Conservation (phyloP, 2,329 filamentous ascomycete species). For the Colletotrichum incanum region DNA sequence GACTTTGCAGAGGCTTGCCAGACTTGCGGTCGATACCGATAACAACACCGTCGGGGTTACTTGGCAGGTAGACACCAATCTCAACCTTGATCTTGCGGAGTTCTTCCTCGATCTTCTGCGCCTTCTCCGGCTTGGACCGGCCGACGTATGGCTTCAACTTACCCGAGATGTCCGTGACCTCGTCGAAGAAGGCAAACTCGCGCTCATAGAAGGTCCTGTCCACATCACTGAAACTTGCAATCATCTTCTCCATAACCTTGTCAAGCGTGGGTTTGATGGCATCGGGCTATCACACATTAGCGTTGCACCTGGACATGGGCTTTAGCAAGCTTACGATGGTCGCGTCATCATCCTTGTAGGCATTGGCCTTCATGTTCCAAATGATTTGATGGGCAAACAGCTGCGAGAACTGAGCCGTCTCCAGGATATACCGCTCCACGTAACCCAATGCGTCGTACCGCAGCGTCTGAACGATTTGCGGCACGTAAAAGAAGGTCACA, state of each 20-base stretch:
- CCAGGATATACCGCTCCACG: constrained; percentile 95
- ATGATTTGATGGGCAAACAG: constrained; percentile 99
- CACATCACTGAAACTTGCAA: constrained; percentile 82
- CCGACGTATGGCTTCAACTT: constrained; percentile 96
- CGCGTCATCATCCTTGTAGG: constrained; percentile 96
- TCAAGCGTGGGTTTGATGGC: constrained; percentile 94
- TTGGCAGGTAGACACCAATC: constrained; percentile 95
- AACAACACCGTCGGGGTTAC: constrained; percentile 96
- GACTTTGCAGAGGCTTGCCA: constrained; percentile 95
- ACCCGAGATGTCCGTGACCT: constrained; percentile 95
- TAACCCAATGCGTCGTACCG: constrained; percentile 95
- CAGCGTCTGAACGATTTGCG: constrained; percentile 95
- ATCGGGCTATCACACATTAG: constrained; percentile 75
- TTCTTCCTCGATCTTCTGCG: constrained; percentile 99
- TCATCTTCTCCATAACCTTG: constrained; percentile 87
- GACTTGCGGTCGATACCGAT: constrained; percentile 99
- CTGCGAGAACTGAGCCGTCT: constrained; percentile 98
- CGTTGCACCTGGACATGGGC: constrained; percentile 22
- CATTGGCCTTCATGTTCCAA: constrained; percentile 99
- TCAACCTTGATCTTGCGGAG: constrained; percentile 97
- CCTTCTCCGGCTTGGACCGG: constrained; percentile 94
- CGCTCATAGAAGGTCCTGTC: constrained; percentile 92
- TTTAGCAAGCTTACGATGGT: constrained; percentile 74
- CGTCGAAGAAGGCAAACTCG: constrained; percentile 98
- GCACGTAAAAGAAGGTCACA: constrained; percentile 98